Conservation (phyloP, 2,329 filamentous ascomycete genomes). For the Hypoxylon sp. region DNA sequence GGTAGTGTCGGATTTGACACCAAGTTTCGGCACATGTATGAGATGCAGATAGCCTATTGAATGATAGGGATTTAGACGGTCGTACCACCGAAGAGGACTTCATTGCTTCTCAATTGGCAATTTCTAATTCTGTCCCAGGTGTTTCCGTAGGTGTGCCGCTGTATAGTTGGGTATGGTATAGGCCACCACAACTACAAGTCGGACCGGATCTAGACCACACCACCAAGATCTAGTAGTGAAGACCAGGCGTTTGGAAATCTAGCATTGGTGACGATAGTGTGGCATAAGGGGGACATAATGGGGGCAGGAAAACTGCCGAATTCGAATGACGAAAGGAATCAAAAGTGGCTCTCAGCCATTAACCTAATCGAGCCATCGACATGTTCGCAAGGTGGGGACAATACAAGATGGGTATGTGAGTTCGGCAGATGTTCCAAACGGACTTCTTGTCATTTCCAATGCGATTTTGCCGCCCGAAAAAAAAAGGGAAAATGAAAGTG, state of each 20-base stretch:
- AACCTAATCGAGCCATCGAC: constrained; percentile 42
- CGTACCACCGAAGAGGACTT: constrained; percentile 19
- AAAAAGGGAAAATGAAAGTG: constrained; percentile 1
- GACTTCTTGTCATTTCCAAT: constrained; percentile 13
- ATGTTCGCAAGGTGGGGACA: constrained; percentile 37
- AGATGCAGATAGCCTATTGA: constrained; percentile 20
- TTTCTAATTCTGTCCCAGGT: constrained; percentile 22
- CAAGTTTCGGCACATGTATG: constrained; percentile 33
- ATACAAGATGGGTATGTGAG: constrained; percentile 25
- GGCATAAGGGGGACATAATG: constrained; percentile 15
- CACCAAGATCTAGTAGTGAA: constrained; percentile 26
- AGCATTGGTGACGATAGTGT: constrained; percentile 14
- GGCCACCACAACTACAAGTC: constrained; percentile 23
- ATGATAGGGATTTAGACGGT: constrained; percentile 8
- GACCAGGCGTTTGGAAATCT: constrained; percentile 40
- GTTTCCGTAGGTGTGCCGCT: constrained; percentile 17
- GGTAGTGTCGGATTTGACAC: constrained; percentile 26
- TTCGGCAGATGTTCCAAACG: constrained; percentile 40
- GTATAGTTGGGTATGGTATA: constrained; percentile 29
- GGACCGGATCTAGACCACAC: constrained; percentile 39
- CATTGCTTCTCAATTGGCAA: constrained; percentile 16
- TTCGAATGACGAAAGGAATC: constrained; percentile 40
- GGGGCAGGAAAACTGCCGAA: constrained; percentile 40
- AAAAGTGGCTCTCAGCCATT: constrained; percentile 32
- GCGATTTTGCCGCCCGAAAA: constrained; percentile 42